phyloP scores from a whole-genome alignment of 2,329 filamentous ascomycete genomes.

The Penicillium thymicola region DNA sequence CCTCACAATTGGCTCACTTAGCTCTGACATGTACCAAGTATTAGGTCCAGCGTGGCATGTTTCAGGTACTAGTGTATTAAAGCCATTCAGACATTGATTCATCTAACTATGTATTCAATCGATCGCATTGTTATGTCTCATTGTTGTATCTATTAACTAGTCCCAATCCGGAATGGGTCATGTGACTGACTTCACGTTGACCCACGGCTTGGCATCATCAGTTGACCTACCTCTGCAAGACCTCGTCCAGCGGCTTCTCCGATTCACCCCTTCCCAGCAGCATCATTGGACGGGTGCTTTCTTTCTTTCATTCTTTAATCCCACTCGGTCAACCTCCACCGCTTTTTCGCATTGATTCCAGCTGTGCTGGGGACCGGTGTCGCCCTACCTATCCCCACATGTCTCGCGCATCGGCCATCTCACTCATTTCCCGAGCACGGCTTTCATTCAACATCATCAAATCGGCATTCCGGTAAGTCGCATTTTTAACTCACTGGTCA shows the following conservation, averaged over 20 bases:
- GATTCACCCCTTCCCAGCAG: constrained; percentile 22
- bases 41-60: too few species aligned
- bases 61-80: not conserved
- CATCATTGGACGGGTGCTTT: constrained; percentile 26
- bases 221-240: constrained; percentile 31
- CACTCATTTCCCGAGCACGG: constrained; percentile 37
- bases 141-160: not conserved
- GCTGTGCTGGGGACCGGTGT: constrained; percentile 30
- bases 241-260: constrained; percentile 22
- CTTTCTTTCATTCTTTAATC: constrained; percentile 20
- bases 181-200: constrained; percentile 29
- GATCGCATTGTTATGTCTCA: not conserved
- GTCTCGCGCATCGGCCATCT: constrained; percentile 43
- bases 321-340: constrained; percentile 18
- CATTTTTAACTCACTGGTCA: constrained; percentile 16
- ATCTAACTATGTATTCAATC: not conserved
- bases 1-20: not conserved
- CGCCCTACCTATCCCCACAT: constrained; percentile 43
- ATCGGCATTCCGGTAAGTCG: constrained; percentile 27
- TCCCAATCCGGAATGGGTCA: constrained; percentile 21
- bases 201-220: constrained; percentile 41
- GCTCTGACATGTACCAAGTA: not conserved
- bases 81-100: not conserved
- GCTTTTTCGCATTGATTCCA: constrained; percentile 22
- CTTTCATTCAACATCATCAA: constrained; percentile 28